These are phyloP conservation scores for Phytophthora chlamydospora DNA, from an alignment of 352 stramenopile genomes.

Conservation along the genomic window DNA sequence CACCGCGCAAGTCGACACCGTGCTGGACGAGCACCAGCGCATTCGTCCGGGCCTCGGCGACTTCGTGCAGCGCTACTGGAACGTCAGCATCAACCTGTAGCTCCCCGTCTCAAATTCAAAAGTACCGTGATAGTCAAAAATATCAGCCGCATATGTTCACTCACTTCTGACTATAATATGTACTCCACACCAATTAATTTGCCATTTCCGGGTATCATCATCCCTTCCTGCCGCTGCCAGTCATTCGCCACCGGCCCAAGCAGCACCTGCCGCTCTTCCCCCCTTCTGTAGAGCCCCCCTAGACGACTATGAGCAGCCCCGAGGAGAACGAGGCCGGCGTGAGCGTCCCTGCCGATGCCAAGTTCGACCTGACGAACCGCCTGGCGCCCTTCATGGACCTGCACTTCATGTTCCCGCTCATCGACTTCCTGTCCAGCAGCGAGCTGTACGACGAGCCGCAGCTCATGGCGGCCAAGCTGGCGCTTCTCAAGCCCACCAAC, in stretches of 20 bases:
- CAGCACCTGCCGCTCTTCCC: slow-evolving; percentile 3
- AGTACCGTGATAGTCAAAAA: slow-evolving; percentile 6
- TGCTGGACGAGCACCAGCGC: slow-evolving; percentile 39
- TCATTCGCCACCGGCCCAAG: slow-evolving; percentile 42
- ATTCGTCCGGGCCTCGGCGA: slow-evolving; percentile 47
- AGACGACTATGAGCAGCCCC: slow-evolving; percentile 37
- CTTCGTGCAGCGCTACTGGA: slow-evolving; percentile 52
- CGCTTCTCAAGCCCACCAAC: slow-evolving; percentile 94
- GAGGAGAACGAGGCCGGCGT: slow-evolving; percentile 58
- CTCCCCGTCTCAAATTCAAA: slow-evolving; percentile 1
- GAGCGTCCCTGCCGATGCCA: slow-evolving; percentile 61
- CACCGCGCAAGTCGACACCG: slow-evolving; percentile 52
- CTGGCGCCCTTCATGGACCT: slow-evolving; percentile 96
- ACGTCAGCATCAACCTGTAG: slow-evolving; percentile 3
- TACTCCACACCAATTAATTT: background rate
- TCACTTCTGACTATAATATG: background rate
- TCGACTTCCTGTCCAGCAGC: slow-evolving; percentile 93
- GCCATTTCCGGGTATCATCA: background rate
- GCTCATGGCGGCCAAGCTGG: slow-evolving; percentile 91
- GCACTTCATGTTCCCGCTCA: slow-evolving; percentile 98
- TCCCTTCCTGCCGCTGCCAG: slow-evolving; percentile 27
- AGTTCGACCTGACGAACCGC: slow-evolving; percentile 95
- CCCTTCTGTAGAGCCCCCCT: background rate
- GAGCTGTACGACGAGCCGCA: slow-evolving; percentile 93
- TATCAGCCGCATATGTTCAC: background rate